phyloP scores from a whole-genome alignment of 345 rosid species.

The Carallia brachiata region DNA sequence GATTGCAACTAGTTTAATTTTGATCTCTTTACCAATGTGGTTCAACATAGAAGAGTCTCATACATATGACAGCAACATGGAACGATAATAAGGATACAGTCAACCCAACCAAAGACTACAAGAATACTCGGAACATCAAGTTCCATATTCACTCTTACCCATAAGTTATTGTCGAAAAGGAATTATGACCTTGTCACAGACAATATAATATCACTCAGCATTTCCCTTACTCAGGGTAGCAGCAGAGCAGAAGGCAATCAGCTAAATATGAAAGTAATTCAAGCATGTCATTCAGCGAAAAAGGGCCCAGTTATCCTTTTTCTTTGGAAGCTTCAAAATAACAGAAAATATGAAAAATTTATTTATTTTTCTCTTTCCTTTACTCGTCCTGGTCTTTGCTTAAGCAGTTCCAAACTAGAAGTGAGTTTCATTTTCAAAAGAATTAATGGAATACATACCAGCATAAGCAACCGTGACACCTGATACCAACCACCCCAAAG shows the following conservation, averaged over 20 bases:
- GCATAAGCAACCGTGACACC: constrained; percentile 91
- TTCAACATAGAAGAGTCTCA: too few relatives aligned
- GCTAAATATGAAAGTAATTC: neutral
- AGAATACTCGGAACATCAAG: too few relatives aligned
- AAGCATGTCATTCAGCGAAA: neutral
- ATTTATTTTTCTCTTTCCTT: too few relatives aligned
- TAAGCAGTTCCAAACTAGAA: neutral
- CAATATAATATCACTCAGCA: neutral
- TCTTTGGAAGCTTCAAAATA: neutral
- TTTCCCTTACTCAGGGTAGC: neutral
- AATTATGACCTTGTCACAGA: neutral
- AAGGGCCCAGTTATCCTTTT: neutral
- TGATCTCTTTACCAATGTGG: too few relatives aligned
- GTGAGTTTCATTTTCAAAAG: neutral
- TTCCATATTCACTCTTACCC: too few relatives aligned
- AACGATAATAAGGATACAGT: too few relatives aligned
- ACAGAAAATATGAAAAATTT: neutral
- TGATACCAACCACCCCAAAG: constrained; percentile 71
- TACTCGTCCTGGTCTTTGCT: too few relatives aligned
- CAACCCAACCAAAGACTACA: too few relatives aligned
- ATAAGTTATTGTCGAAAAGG: neutral
- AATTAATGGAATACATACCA: constrained; percentile 46
- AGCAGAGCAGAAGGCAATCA: neutral
- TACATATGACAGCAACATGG: too few relatives aligned
- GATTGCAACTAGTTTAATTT: too few relatives aligned